phyloP scores from a whole-genome alignment of 106 monocot species.

The Allium cepa region DNA sequence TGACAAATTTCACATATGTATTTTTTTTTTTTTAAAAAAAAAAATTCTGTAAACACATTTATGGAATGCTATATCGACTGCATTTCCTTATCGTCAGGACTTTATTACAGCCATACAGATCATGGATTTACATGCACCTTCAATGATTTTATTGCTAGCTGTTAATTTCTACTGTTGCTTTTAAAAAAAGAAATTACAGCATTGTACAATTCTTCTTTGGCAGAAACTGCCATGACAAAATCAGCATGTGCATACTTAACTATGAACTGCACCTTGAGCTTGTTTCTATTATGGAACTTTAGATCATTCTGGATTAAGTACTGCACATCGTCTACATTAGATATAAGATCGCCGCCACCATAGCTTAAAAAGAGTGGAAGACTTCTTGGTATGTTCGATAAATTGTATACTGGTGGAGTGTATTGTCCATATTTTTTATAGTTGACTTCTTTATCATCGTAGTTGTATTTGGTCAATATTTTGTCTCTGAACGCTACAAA shows the following conservation, averaged over 20 bases:
- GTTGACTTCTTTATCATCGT: conserved; percentile 11
- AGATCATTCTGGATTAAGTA: conserved; percentile 22
- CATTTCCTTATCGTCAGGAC: no score
- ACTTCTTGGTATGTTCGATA: conserved; percentile 29
- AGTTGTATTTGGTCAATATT: conserved; percentile 32
- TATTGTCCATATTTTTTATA: conserved; percentile 28
- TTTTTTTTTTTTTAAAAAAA: no score
- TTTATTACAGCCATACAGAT: no score
- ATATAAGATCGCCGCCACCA: conserved; percentile 31
- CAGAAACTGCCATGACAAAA: conserved; percentile 34
- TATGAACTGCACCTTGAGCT: conserved; percentile 26
- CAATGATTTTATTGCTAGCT: no score
- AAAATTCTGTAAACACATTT: no score
- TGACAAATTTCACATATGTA: no score
- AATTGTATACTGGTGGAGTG: conserved; percentile 32
- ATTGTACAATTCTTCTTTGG: conserved; percentile 23
- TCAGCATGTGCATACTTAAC: conserved; percentile 36
- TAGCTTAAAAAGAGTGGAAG: conserved; percentile 45
- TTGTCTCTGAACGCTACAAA: conserved; percentile 27
- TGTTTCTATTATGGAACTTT: conserved; percentile 18
- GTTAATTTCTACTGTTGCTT: no score
- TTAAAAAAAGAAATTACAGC: conserved; percentile 33
- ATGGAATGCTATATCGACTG: no score
- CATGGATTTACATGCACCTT: no score
- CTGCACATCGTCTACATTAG: conserved; percentile 26